Evolutionary conservation across 805 yeast genomes (phyloP), one percentile per base, ranked within the genome.

Genomic region (Torulaspora maleeae): DNA sequence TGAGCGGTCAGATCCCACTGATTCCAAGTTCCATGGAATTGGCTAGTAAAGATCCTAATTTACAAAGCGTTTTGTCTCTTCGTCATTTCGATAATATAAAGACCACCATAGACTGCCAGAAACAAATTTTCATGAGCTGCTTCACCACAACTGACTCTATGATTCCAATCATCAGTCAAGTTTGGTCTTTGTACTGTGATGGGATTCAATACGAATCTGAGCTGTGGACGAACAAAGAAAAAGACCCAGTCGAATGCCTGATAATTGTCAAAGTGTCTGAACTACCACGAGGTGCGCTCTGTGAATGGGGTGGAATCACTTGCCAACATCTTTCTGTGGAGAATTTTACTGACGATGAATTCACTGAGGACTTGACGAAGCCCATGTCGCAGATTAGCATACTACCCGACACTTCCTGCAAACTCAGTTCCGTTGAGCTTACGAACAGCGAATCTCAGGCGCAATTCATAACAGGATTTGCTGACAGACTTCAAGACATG

Each of bases 1-100:
- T 90, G 10, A 86, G 97, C 41, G 99, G 99, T 0, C 98, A 93
- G 68, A 90, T 93, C 30, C 95, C 96, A 1, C 69, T 93, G 32
- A 62, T 82, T 1, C 97, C 99, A 0, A 64, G 77, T 1, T 63
- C 77, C 10, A 85, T 91, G 90, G 73, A 66, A 2, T 55, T 86
- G 30, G 43, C 51, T 1, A 57, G 54, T 16, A 38, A 40, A 4
- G 68, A 64, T 9, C 50, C 58, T 2, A 32, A 24, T 4, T 48
- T 61, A 3, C 76, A 79, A 41, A 59, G 79, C 0, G 69, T 72
- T 0, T 63, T 89, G 19, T 72, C 95, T 0, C 72, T 90, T 40
- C 95, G 87, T 61, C 93, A 89, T 65, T 76, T 88, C 40, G 71
- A 74, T 49, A 74, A 78, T 12, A 83, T 89, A 3, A 78, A 81